These are phyloP conservation scores for Chamaecrista fasciculata DNA, from an alignment of 306 rosid genomes.

Conservation along the genomic window DNA sequence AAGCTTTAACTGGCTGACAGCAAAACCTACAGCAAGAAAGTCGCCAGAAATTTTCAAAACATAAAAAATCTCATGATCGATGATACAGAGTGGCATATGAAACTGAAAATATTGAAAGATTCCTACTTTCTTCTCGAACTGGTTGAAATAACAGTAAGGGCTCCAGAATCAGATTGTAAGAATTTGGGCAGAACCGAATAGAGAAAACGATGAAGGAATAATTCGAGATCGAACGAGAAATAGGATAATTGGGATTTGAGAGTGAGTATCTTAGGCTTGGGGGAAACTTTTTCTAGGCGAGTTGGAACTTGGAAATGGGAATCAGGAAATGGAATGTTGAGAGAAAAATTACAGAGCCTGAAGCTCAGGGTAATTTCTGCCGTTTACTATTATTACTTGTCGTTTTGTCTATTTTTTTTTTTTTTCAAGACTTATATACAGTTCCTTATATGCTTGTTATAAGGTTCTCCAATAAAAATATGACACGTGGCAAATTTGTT, in stretches of 20 bases:
- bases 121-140: constrained; percentile 5
- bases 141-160: background rate
- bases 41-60: background rate
- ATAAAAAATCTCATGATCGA: background rate
- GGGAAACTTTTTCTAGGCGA: background rate
- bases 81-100: background rate
- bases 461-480: no score
- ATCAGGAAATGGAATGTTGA: background rate
- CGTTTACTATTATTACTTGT: background rate
- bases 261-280: background rate
- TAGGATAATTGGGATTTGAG: background rate
- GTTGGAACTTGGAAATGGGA: no score
- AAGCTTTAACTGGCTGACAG: background rate
- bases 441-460: no score
- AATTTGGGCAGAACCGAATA: background rate
- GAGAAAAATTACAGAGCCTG: background rate
- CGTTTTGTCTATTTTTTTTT: no score
- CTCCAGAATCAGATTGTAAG: background rate
- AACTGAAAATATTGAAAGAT: background rate
- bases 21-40: background rate
- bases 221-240: background rate
- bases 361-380: background rate
- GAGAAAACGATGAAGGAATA: background rate
- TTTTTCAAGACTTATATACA: no score
- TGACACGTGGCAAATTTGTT: no score